Evolutionary conservation across 148 eudicot genomes (phyloP), one percentile per base, ranked within the genome.

Genomic region (Euryodendron excelsum): DNA sequence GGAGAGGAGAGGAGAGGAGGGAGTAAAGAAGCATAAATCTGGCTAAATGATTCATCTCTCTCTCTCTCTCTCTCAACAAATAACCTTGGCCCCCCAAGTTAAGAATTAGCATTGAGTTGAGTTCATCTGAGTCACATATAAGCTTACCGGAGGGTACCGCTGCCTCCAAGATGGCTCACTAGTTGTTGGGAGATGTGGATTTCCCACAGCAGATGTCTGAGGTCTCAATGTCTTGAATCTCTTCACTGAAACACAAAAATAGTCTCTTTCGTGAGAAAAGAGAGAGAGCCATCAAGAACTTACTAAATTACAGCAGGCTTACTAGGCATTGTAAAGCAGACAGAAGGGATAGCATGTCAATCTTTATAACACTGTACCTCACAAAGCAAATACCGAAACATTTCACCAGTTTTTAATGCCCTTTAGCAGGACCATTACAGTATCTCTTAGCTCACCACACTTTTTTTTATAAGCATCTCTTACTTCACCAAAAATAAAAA

Each of bases 161-260:
- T 76, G 84, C 81, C 72, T 85, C 90, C 90, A 87, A 78, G 90
- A 85, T 80, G 84, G 81, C 73, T 85, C 86, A 44, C 83, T 78
- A 61, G 84, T 77, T 78, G 86, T 15, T 73, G 90, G 84, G 25
- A 80, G 81, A 30, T 82, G 77, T 64, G 78, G 81, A 65, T 87
- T 76, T 36, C 83, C 90, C 60, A 69, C 86, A 27, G 73, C 64
- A 65, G 78, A 71, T 78, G 84, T 52, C 77, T 59, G 74, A 69
- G 86, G 85, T 76, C 83, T 85, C 81, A 87, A 73, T 18, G 90
- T 73, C 77, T 87, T 87, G 70, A 81, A 81, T 81, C 81, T 83
- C 73, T 78, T 87, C 67, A 83, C 90, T 87, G 83, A 67, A 65
- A 65, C 52, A 53, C 15, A 77, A 73, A 12, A 72, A 62, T 60